phyloP scores from a whole-genome alignment of 2,329 filamentous ascomycete species.

The Pyrenochaeta sp. region DNA sequence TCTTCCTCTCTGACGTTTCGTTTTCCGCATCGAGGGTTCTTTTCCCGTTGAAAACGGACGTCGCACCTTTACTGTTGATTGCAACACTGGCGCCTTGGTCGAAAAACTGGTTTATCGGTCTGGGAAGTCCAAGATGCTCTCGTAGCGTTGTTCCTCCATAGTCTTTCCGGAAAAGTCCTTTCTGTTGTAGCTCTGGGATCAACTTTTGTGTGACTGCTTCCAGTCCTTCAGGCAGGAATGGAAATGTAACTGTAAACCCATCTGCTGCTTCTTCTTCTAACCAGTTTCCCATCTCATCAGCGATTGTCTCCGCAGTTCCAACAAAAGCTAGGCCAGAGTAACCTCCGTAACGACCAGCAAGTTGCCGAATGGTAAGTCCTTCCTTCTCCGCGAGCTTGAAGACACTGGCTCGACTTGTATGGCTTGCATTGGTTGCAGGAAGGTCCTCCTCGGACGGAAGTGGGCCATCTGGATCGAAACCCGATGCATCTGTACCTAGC shows the following conservation, averaged over 20 bases:
- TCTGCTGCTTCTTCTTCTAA: conserved; percentile 72
- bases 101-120: conserved; percentile 56
- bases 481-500: conserved; percentile 67
- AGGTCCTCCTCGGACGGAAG: conserved; percentile 55
- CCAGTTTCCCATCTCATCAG: conserved; percentile 72
- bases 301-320: conserved; percentile 67
- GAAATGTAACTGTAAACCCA: conserved; percentile 71
- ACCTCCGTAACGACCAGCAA: conserved; percentile 65
- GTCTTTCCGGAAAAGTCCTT: conserved; percentile 52
- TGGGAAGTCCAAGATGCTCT: conserved; percentile 63
- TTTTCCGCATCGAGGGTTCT: not conserved
- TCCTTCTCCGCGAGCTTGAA: conserved; percentile 48
- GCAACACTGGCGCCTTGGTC: not conserved
- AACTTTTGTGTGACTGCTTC: conserved; percentile 32
- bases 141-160: conserved; percentile 63
- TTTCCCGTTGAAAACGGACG: not conserved
- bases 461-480: conserved; percentile 63
- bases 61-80: not conserved
- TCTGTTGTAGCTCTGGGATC: conserved; percentile 31
- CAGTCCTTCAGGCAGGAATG: conserved; percentile 29
- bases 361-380: conserved; percentile 74
- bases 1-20: not conserved
- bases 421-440: conserved; percentile 53
- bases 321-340: conserved; percentile 69
- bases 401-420: conserved; percentile 19